Percentiles rank a stretch among this genome's conserved stretches.
Evolutionary conservation across 2,329 filamentous ascomycete genomes (phyloP).

Genomic region (Penicillium palitans): DNA sequence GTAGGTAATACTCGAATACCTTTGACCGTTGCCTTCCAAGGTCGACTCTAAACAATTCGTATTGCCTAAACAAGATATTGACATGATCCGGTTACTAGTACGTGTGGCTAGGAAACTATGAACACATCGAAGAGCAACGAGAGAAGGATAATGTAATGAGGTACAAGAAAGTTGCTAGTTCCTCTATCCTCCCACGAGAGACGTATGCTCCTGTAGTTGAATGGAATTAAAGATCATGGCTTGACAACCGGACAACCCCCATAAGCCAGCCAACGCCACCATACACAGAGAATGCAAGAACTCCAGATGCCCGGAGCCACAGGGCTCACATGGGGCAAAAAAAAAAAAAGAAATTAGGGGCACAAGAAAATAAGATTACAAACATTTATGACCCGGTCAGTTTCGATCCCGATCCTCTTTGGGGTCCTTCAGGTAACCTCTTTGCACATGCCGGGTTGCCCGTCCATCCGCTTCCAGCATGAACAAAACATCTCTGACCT

Average conservation of each 20-base stretch:
- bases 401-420: slow-evolving; percentile 45
- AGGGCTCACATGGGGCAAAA: background rate
- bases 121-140: background rate
- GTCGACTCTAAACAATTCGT: no score
- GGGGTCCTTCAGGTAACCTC: slow-evolving; percentile 45
- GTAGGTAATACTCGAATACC: no score
- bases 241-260: slow-evolving; percentile 3
- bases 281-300: slow-evolving; percentile 24
- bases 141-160: slow-evolving; percentile 4
- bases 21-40: no score
- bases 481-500: slow-evolving; percentile 77
- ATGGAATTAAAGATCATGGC: slow-evolving; percentile 12
- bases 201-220: slow-evolving; percentile 8
- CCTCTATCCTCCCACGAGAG: slow-evolving; percentile 1
- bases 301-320: slow-evolving; percentile 4
- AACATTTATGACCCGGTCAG: slow-evolving; percentile 21
- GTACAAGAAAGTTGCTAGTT: slow-evolving; percentile 1
- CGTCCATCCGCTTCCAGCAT: slow-evolving; percentile 76
- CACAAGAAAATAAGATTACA: slow-evolving; percentile 25
- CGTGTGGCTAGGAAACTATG: no score
- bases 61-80: background rate
- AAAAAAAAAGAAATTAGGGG: slow-evolving; percentile 15
- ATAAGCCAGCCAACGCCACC: slow-evolving; percentile 18
- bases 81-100: background rate
- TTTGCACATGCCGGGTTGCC: slow-evolving; percentile 45